Evolutionary conservation across 108 stramenopile genomes (phyloP).

Genomic region (Discostella stelligeroides): DNA sequence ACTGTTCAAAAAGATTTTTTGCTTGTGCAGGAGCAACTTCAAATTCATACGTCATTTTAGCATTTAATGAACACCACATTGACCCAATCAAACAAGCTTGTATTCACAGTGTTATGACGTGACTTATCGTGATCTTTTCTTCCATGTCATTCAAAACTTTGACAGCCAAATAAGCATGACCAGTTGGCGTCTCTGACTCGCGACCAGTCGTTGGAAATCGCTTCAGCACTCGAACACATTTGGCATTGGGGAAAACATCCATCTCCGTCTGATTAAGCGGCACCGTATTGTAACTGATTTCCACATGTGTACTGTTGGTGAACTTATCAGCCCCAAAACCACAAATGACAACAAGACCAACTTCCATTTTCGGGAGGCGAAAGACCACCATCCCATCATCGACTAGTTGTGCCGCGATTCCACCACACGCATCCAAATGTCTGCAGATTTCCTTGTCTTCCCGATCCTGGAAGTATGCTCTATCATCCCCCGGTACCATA

Average conservation of each 20-base stretch:
- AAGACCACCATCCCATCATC: slow-evolving; percentile 52
- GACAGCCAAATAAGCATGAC: slow-evolving; percentile 7
- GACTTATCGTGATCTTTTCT: slow-evolving; percentile 23
- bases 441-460: slow-evolving; percentile 51
- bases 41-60: no score
- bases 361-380: slow-evolving; percentile 41
- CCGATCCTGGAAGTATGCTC: slow-evolving; percentile 29
- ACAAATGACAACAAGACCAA: slow-evolving; percentile 53
- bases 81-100: neutral
- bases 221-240: slow-evolving; percentile 43
- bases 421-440: slow-evolving; percentile 54
- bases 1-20: no score
- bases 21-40: no score
- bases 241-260: slow-evolving; percentile 42
- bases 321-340: slow-evolving; percentile 25
- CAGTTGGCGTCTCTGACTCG: slow-evolving; percentile 50
- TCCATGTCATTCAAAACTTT: slow-evolving; percentile 31
- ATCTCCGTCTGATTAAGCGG: slow-evolving; percentile 20
- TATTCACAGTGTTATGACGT: slow-evolving; percentile 42
- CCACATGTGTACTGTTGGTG: slow-evolving; percentile 33
- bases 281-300: slow-evolving; percentile 50
- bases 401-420: slow-evolving; percentile 36
- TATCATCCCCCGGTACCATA: slow-evolving; percentile 46
- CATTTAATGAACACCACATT: neutral
- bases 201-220: slow-evolving; percentile 40